These are phyloP conservation scores for Nematocida major DNA, from an alignment of 371 early-diverging fungal species.

Conservation along the genomic window DNA sequence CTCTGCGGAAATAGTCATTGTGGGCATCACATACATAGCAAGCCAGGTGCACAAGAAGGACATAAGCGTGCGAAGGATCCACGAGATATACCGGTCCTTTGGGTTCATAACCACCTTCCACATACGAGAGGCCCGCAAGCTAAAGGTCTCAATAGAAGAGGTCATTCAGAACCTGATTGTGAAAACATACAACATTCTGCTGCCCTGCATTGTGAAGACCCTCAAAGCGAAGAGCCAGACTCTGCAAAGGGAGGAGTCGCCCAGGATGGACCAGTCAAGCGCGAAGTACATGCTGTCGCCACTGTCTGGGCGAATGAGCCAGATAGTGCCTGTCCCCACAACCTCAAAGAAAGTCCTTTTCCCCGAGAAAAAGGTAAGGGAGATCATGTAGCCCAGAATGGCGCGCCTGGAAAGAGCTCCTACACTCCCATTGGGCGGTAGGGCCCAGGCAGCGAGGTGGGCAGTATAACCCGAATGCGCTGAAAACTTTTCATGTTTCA, in stretches of 20 bases:
- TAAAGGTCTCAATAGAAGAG: conserved; percentile 16
- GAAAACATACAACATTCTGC: conserved; percentile 26
- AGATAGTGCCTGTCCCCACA: conserved; percentile 29
- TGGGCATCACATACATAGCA: conserved; percentile 17
- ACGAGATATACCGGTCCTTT: conserved; percentile 10
- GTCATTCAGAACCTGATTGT: neutral
- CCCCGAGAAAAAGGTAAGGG: neutral
- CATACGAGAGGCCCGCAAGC: neutral
- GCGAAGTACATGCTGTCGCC: conserved; percentile 46
- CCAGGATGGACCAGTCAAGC: neutral
- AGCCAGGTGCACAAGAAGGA: neutral
- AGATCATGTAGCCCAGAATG: neutral
- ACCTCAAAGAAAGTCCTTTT: conserved; percentile 11
- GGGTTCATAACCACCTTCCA: conserved; percentile 22
- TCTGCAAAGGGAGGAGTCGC: neutral
- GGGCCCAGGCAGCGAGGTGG: neutral
- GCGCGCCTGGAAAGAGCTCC: no score
- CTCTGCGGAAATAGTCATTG: conserved; percentile 21
- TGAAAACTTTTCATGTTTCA: no score
- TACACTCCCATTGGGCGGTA: no score
- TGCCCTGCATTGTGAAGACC: conserved; percentile 3
- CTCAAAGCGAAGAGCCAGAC: neutral
- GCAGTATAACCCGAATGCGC: neutral
- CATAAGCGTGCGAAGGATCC: neutral
- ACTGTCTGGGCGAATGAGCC: conserved; percentile 48